These are phyloP conservation scores for Aspergillus sp. DNA, from an alignment of 2,329 filamentous ascomycete genomes.

Conservation along the genomic window DNA sequence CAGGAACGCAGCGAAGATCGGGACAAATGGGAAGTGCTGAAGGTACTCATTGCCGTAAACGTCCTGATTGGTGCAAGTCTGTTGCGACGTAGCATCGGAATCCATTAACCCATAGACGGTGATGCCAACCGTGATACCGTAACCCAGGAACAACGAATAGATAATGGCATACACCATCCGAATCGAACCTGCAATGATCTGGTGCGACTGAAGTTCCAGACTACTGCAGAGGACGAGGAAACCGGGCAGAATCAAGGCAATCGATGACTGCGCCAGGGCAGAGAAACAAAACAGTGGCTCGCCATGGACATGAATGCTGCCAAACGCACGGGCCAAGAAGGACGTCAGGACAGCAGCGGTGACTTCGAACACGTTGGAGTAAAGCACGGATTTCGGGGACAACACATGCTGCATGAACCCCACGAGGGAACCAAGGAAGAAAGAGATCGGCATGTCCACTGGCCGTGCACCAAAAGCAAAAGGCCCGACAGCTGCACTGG, in stretches of 20 bases:
- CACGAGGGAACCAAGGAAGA: conserved; percentile 65
- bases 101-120: conserved; percentile 55
- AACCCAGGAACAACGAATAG: conserved; percentile 62
- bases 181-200: conserved; percentile 60
- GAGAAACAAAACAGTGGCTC: conserved; percentile 59
- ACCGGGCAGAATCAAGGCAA: conserved; percentile 62
- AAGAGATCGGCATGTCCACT: conserved; percentile 70
- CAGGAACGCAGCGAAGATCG: conserved; percentile 63
- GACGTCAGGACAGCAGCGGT: conserved; percentile 58
- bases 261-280: conserved; percentile 60
- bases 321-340: conserved; percentile 60
- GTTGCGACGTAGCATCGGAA: conserved; percentile 41
- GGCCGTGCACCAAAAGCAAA: conserved; percentile 70
- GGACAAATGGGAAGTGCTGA: conserved; percentile 63
- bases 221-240: conserved; percentile 53
- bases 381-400: conserved; percentile 64
- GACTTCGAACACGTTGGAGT: conserved; percentile 58
- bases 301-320: conserved; percentile 48
- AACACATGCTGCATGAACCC: conserved; percentile 67
- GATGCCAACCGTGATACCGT: conserved; percentile 60
- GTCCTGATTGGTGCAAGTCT: conserved; percentile 34
- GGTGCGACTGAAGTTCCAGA: conserved; percentile 59
- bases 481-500: conserved; percentile 66
- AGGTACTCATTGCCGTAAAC: conserved; percentile 26
- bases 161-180: conserved; percentile 65